Base-by-base conservation (phyloP, 169 alveolate genomes). In the Babesia bigemina region DNA sequence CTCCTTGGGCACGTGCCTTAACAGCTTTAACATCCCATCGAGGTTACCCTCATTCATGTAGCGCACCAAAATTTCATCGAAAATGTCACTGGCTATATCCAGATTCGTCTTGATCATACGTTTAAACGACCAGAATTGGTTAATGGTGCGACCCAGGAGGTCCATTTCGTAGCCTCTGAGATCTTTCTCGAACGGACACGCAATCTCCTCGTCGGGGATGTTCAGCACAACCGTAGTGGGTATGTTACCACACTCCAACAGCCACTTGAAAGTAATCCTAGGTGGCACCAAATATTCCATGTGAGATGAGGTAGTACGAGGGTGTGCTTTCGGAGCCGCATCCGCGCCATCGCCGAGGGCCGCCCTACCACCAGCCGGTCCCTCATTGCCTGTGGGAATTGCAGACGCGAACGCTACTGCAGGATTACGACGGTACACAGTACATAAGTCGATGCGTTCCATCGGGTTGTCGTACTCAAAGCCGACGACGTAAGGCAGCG, bases 401-500 rank as follows among this genome's bases (percentile, higher is more conserved):
- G 8, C 48, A 22, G 59, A 0, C 4, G 59, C 52, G 6, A 24
- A 19, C 6, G 26, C 29, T 3, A 28, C 42, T 21, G 49, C 39
- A 2, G 74, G 70, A 2, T 45, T 45, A 11, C 76, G 55, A 22
- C 76, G 76, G 47, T 67, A 67, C 56, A 67, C 44, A 13, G 76
- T 69, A 42, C 79, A 77, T 55, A 72, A 57, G 78, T 63, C 67
- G 48, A 57, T 70, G 62, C 85, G 86, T 79, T 83, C 88, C 70
- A 26, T 71, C 57, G 74, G 92, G 73, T 61, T 24, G 70, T 69
- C 86, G 69, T 62, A 77, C 75, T 49, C 63, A 44, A 70, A 85
- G 13, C 88, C 88, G 66, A 24, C 73, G 67, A 71, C 70, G 53
- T 48, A 71, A 24, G 88, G 90, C 75, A 65, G 63, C 26, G 45